Base-by-base conservation (phyloP, 176 grass and related monocot species). In the Eleusine indica region DNA sequence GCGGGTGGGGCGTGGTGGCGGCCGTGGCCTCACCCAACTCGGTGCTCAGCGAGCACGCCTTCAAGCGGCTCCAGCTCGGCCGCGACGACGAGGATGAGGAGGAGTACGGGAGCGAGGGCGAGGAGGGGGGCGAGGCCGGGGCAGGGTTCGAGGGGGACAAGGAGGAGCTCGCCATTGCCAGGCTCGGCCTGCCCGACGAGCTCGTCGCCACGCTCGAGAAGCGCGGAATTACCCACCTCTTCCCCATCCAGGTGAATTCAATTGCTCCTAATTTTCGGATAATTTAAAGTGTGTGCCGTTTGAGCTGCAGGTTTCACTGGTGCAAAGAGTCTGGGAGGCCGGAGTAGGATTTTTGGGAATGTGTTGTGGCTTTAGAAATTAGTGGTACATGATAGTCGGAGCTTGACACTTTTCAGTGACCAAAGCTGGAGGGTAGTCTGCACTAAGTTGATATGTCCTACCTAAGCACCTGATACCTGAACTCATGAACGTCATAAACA, bases 41-140 rank as follows among this genome's bases (percentile, higher is more conserved):
- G 38, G 75, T 99, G 68, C 93, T 99, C 30, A 99, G 93, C 83
- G 91, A 99, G 88, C 91, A 96, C 71, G 93, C 97, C 48, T 96
- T 99, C 87, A 92, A 94, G 87, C 91, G 96, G 8, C 78, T 96
- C 56, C 71, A 86, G 47, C 87, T 90, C 14, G 67, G 85, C 70
- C 72, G 79, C 68, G 93, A 77, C 29, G 88, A 83, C 38, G 86
- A 90, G 18, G 85, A 83, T 0, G 91, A 88, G 58, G 88, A 73
- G 1, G 86, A 56, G 18, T 79, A 78, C 5, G 86, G 74, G 84
- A 88, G 77, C 37, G 93, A 80, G 28, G 81, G 73, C 6, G 71
- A 86, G 12, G 84, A 64, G 58, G 90, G 67, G 5, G 39, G 8
- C 29, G 80, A 80, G 58, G 78, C n/a, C 14, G 83, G 13, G n/a